phyloP scores from a whole-genome alignment of 2,329 filamentous ascomycete genomes.

The Microdochium trichocladiopsis region DNA sequence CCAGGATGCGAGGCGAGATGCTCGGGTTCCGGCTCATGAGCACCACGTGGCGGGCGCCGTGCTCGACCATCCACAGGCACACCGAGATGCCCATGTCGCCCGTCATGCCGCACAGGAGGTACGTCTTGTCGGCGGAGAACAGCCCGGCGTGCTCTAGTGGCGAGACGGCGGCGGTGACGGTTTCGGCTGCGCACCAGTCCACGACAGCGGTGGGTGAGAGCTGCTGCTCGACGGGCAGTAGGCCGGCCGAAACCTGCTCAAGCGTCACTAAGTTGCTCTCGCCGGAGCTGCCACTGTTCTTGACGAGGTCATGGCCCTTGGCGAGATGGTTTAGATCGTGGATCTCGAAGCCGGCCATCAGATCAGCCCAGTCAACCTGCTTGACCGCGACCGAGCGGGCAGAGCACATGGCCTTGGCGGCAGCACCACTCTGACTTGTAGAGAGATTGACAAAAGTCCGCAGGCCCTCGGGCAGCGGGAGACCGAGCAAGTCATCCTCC shows the following conservation, averaged over 20 bases:
- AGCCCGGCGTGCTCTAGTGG: neutral
- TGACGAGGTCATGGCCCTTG: neutral
- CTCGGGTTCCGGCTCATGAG: constrained; percentile 25
- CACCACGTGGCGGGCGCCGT: constrained; percentile 17
- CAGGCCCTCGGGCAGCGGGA: neutral
- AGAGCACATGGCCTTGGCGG: neutral
- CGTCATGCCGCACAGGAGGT: constrained; percentile 31
- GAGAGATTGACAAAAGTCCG: neutral
- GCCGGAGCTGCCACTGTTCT: neutral
- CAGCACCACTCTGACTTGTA: neutral
- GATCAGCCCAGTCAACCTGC: neutral
- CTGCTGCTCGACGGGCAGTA: neutral
- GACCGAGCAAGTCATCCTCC: neutral
- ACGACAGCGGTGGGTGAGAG: neutral
- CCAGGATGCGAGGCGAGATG: constrained; percentile 21
- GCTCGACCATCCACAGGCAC: constrained; percentile 24
- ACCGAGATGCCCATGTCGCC: constrained; percentile 36
- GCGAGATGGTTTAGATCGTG: neutral
- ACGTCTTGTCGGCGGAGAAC: constrained; percentile 11
- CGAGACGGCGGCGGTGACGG: neutral
- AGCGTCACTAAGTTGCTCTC: neutral
- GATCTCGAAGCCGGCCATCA: neutral
- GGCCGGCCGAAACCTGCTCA: neutral
- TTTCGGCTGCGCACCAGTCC: neutral
- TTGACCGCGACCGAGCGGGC: neutral